Conservation (phyloP, 306 rosid species). For the Acacia melanoxylon region DNA sequence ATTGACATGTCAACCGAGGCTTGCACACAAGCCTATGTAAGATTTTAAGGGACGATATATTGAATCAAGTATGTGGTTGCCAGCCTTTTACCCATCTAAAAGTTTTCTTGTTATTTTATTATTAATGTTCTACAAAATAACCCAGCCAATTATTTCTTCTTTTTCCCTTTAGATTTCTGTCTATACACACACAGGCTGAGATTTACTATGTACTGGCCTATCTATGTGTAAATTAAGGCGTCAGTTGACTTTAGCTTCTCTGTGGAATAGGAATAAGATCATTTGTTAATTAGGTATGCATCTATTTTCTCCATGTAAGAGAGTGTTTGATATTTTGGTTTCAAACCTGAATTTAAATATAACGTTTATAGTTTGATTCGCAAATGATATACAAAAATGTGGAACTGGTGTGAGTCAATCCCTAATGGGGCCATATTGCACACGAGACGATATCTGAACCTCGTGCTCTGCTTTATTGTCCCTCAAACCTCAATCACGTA, state of each 20-base stretch:
- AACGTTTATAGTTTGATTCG: background rate
- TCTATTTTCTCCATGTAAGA: background rate
- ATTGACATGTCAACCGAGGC: slow-evolving; percentile 27
- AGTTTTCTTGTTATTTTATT: background rate
- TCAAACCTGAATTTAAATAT: background rate
- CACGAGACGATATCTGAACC: slow-evolving; percentile 19
- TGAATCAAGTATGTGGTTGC: background rate
- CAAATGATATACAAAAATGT: background rate
- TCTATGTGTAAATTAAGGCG: background rate
- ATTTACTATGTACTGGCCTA: background rate
- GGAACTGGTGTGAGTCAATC: slow-evolving; percentile 21
- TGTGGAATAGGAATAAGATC: background rate
- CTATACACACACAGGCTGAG: too few relatives aligned
- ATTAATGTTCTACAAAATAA: too few relatives aligned
- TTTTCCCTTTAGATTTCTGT: too few relatives aligned
- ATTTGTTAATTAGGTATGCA: background rate
- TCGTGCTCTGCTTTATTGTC: slow-evolving; percentile 12
- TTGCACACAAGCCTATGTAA: slow-evolving; percentile 11
- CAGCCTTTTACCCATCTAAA: background rate
- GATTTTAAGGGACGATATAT: slow-evolving; percentile 2
- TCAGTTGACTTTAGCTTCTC: background rate
- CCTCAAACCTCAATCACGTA: slow-evolving; percentile 38
- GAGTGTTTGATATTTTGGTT: background rate
- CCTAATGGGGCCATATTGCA: background rate
- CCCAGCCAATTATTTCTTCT: too few relatives aligned